A percentile compares a stretch with the other conserved stretches of the same genome.
These are phyloP conservation scores for Eutrema heterophyllum DNA, from an alignment of 345 rosid species.

Conservation along the genomic window DNA sequence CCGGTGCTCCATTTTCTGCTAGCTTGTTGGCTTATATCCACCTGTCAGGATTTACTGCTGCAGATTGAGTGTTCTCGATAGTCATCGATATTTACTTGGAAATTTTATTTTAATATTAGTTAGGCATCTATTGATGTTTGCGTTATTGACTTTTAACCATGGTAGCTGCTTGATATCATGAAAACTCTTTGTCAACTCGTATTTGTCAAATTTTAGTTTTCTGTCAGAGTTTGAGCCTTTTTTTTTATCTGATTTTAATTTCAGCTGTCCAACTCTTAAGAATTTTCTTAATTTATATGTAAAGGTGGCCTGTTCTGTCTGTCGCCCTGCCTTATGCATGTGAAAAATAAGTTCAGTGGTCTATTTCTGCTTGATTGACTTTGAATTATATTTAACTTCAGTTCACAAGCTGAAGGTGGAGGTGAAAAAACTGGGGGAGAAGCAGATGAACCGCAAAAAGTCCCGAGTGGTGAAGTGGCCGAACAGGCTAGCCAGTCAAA, in stretches of 20 bases:
- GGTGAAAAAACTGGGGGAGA: constrained; percentile 41
- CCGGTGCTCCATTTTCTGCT: constrained; percentile 7
- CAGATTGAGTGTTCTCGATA: neutral
- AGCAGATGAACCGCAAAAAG: constrained; percentile 36
- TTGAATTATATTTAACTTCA: constrained; percentile 31
- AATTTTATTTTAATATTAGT: neutral
- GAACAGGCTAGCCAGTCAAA: constrained; percentile 42
- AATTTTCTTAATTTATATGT: neutral
- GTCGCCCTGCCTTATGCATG: neutral
- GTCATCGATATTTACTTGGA: neutral
- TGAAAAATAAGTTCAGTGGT: constrained; percentile 7
- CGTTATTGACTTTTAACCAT: neutral
- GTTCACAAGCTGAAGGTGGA: constrained; percentile 59
- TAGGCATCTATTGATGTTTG: neutral
- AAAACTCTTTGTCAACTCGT: neutral
- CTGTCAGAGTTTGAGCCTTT: constrained; percentile 9
- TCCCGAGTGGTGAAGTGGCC: constrained; percentile 35
- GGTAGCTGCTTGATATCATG: constrained; percentile 7
- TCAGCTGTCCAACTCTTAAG: neutral
- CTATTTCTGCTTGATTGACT: neutral
- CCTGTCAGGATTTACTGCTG: neutral
- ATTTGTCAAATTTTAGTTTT: neutral
- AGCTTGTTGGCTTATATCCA: neutral
- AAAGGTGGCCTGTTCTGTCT: neutral
- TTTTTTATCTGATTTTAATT: neutral